These are phyloP conservation scores for Botrytis hyacinthi DNA, from an alignment of 2,329 filamentous ascomycete species.

Conservation along the genomic window DNA sequence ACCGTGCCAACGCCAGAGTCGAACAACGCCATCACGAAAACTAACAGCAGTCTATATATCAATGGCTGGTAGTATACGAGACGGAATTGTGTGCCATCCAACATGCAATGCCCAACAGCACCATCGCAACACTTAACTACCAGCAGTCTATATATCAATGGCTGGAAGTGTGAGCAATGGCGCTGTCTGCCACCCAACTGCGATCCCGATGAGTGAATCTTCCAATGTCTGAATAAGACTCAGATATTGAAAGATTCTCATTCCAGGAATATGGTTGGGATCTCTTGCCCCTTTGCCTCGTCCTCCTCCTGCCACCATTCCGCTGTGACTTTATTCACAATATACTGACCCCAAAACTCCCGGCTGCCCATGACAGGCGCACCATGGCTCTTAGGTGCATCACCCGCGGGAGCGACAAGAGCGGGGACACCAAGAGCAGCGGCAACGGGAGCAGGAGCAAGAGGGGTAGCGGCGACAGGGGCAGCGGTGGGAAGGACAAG, in stretches of 20 bases:
- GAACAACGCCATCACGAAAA: background rate
- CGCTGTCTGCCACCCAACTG: background rate
- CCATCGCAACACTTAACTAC: background rate
- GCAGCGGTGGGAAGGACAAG: background rate
- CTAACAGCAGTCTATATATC: too few species aligned
- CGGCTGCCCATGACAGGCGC: background rate
- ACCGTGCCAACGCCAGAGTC: background rate
- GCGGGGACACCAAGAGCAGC: too few species aligned
- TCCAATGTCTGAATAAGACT: background rate
- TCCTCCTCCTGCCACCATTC: background rate
- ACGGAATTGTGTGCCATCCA: background rate
- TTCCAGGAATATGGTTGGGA: background rate
- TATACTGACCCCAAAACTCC: too few species aligned
- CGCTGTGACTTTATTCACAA: rapidly evolving
- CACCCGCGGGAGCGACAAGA: background rate
- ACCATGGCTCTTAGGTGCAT: too few species aligned
- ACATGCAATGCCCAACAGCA: background rate
- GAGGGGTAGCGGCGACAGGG: background rate
- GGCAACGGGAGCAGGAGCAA: rapidly evolving
- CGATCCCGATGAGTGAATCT: background rate
- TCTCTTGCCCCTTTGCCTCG: background rate
- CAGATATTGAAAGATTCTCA: background rate
- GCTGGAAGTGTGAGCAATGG: background rate
- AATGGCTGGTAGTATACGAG: too few species aligned
- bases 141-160: background rate